phyloP scores from a whole-genome alignment of 2,329 filamentous ascomycete genomes.

The Ceratocystis lukuohia region DNA sequence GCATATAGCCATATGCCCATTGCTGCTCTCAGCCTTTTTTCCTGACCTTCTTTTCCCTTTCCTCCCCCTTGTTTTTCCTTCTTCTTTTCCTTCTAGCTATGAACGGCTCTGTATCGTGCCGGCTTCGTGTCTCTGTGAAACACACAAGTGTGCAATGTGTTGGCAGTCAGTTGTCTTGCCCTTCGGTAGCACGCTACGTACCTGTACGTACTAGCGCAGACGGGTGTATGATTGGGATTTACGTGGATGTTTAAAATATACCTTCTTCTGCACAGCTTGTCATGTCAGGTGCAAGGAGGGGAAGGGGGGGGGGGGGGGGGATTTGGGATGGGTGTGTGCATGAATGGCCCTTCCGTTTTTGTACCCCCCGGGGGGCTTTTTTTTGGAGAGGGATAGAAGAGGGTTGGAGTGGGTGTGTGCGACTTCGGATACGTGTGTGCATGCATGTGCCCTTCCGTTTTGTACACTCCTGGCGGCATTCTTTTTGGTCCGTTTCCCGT shows the following conservation, averaged over 20 bases:
- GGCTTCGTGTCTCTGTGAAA: not conserved
- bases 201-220: not conserved
- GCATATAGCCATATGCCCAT: not conserved
- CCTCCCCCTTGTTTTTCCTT: not conserved
- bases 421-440: not conserved
- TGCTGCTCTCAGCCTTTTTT: not conserved
- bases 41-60: not conserved
- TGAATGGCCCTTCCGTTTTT: no score
- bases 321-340: no score
- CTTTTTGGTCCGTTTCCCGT: not conserved
- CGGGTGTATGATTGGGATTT: no score
- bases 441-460: not conserved
- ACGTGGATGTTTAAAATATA: no score
- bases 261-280: not conserved
- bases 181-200: not conserved
- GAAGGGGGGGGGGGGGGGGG: not conserved
- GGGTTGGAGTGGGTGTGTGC: no score
- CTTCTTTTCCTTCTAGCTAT: not conserved
- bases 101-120: not conserved
- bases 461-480: not conserved
- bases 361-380: no score
- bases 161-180: constrained; percentile 2
- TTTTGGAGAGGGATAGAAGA: no score
- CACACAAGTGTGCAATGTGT: not conserved
- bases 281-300: not conserved